These are phyloP conservation scores for Stagonosporopsis vannaccii DNA, from an alignment of 2,329 filamentous ascomycete species.

Conservation along the genomic window DNA sequence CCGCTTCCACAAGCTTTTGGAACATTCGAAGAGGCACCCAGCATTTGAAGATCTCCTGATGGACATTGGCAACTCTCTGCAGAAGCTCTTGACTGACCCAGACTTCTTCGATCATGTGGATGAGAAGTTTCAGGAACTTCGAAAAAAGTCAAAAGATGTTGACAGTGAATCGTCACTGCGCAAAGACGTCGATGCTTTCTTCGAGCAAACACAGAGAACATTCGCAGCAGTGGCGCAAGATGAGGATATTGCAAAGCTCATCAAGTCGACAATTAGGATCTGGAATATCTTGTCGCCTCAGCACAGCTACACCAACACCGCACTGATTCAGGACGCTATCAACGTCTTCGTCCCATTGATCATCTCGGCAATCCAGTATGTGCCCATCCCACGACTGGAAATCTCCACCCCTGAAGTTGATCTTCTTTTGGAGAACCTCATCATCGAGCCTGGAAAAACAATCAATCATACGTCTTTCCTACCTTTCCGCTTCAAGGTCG, in stretches of 20 bases:
- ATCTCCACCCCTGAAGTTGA: slow-evolving; percentile 83
- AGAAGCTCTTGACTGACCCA: slow-evolving; percentile 84
- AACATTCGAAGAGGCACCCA: slow-evolving; percentile 77
- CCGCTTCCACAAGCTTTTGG: slow-evolving; percentile 73
- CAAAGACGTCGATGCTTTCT: slow-evolving; percentile 74
- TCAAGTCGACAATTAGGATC: slow-evolving; percentile 72
- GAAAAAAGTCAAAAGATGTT: slow-evolving; percentile 63
- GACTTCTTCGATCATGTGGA: slow-evolving; percentile 81
- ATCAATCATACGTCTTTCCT: slow-evolving; percentile 89
- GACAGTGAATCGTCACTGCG: slow-evolving; percentile 72
- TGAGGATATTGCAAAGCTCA: slow-evolving; percentile 72
- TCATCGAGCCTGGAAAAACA: slow-evolving; percentile 85
- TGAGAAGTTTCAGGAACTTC: slow-evolving; percentile 67
- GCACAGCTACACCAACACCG: slow-evolving; percentile 69
- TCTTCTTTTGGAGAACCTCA: slow-evolving; percentile 86
- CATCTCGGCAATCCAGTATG: slow-evolving; percentile 79
- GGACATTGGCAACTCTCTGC: slow-evolving; percentile 75
- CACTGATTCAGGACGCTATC: slow-evolving; percentile 76
- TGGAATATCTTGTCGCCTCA: slow-evolving; percentile 72
- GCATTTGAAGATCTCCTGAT: slow-evolving; percentile 81
- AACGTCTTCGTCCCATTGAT: slow-evolving; percentile 82
- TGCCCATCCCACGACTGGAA: slow-evolving; percentile 91
- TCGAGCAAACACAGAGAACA: slow-evolving; percentile 73
- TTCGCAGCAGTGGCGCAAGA: slow-evolving; percentile 75
- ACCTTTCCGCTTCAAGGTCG: slow-evolving; percentile 80